phyloP scores from a whole-genome alignment of 441 rosid genomes.

The Bocquillonia castaneifolia region DNA sequence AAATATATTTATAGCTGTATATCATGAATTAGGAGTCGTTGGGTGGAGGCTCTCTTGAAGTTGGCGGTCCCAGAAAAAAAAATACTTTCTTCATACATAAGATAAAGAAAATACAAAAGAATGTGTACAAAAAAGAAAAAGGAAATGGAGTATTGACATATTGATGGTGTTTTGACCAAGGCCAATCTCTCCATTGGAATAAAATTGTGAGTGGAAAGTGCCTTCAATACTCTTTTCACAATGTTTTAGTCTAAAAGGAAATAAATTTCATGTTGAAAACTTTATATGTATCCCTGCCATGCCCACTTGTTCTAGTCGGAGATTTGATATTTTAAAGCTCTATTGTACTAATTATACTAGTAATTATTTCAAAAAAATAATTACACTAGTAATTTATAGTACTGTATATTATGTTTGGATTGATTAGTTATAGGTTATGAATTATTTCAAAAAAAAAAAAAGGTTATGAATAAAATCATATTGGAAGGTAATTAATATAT shows the following conservation, averaged over 20 bases:
- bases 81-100: neutral
- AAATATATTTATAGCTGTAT: neutral
- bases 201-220: constrained; percentile 22
- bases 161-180: constrained; percentile 29
- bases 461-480: too few species aligned
- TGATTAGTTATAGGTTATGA: too few species aligned
- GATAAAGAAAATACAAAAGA: too few species aligned
- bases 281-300: constrained; percentile 15
- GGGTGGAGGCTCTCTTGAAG: neutral
- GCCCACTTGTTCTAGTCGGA: constrained; percentile 19
- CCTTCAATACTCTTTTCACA: constrained; percentile 11
- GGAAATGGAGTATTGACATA: neutral
- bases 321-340: neutral
- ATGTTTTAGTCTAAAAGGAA: constrained; percentile 21
- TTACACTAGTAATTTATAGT: too few species aligned
- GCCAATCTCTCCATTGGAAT: constrained; percentile 7
- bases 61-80: neutral
- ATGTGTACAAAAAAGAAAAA: too few species aligned
- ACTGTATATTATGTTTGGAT: too few species aligned
- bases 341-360: too few species aligned
- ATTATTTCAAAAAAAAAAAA: too few species aligned
- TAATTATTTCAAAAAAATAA: too few species aligned
- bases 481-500: too few species aligned
- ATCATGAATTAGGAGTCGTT: neutral
- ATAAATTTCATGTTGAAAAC: constrained; percentile 28